Evolutionary conservation across 2,329 filamentous ascomycete genomes (phyloP), one percentile per base, ranked within the genome.

Genomic region (Onygenales sp.): DNA sequence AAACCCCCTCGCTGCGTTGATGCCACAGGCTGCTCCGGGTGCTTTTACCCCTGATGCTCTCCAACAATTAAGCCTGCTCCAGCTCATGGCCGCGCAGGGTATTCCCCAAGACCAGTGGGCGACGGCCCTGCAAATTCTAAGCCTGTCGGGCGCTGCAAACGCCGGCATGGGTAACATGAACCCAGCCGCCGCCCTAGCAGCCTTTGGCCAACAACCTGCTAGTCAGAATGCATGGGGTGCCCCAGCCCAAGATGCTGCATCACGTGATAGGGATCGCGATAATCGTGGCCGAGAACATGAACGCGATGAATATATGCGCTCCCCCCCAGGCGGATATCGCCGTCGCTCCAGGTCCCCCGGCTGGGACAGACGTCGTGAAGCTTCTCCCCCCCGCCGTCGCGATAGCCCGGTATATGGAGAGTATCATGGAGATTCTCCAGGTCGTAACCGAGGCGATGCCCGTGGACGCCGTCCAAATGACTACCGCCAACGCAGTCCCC

Each of bases 401-500:
- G 78, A 81, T 63, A 89, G 87, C 61, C 85, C 85, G 52, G 82
- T 84, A 6, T 86, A 85, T 70, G 85, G 82, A 56, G 82, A 85
- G 52, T 92, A 88, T 71, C 84, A 86, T 56, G 84, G 81, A 56
- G 82, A 85, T 64, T 85, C 83, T 14, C 81, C 83, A 38, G 79
- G 80, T 54, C 78, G 80, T 60, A 80, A 79, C 55, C 78, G 78
- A 50, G 80, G 83, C 58, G 78, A 78, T 51, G 59, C 58, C 43
- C 75, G 74, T 58, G 78, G 78, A 43, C 58, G 61, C 52, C 83
- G 75, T 59, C 72, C 74, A 55, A 72, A 72, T 60, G 75, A 90
- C 41, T 96, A 95, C 72, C 87, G 92, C 59, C 90, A 96, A 68
- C 88, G 93, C 65, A 95, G 87, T 64, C 90, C 91, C 45, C 78